Conservation (phyloP, 164 flowering plant genomes). For the Magnolia changhungtana region DNA sequence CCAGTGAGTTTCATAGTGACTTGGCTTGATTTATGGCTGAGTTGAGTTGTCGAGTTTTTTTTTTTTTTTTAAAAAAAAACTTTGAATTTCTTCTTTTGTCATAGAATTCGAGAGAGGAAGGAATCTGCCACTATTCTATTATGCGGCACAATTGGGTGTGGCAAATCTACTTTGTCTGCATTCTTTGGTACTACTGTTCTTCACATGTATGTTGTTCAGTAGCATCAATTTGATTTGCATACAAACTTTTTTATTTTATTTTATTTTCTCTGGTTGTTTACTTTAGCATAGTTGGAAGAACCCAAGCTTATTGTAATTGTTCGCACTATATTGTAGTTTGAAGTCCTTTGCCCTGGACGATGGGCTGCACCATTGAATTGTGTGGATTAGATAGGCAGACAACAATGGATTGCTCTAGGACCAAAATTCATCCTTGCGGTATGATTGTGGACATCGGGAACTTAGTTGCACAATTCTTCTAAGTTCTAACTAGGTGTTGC, state of each 20-base stretch:
- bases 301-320: not conserved
- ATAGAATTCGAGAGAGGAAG: constrained; percentile 83
- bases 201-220: not conserved
- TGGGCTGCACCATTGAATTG: not conserved
- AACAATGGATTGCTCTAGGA: too few species aligned
- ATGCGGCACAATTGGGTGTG: constrained; percentile 96
- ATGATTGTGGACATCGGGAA: too few species aligned
- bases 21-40: too few species aligned
- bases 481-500: too few species aligned
- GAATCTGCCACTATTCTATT: constrained; percentile 79
- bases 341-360: not conserved
- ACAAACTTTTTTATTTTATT: not conserved
- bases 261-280: not conserved
- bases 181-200: not conserved
- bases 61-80: too few species aligned
- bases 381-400: too few species aligned
- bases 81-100: constrained; percentile 11
- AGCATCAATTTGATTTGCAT: not conserved
- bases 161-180: constrained; percentile 64
- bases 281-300: not conserved
- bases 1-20: too few species aligned
- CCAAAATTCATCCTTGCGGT: too few species aligned
- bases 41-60: too few species aligned
- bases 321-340: not conserved
- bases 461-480: too few species aligned